Evolutionary conservation across 805 yeast genomes (phyloP).

Genomic region (Pichia scutulata): DNA sequence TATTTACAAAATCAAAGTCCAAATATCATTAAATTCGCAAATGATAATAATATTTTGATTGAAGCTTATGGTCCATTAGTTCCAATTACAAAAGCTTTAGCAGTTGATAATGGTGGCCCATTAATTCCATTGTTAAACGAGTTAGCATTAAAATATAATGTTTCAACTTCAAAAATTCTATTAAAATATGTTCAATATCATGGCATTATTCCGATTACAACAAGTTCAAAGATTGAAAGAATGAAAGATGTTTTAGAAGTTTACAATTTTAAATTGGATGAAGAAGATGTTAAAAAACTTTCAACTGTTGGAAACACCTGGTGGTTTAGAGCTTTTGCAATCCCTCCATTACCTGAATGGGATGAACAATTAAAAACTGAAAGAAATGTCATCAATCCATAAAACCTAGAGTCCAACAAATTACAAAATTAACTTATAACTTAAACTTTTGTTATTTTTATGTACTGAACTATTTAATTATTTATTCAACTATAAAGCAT

Average conservation of each 20-base stretch:
- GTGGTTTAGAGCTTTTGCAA: constrained; percentile 19
- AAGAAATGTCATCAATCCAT: constrained; percentile 5
- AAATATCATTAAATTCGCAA: constrained; percentile 35
- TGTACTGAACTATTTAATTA: not conserved
- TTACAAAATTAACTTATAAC: too few species aligned
- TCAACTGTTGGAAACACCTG: constrained; percentile 20
- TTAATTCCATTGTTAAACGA: constrained; percentile 27
- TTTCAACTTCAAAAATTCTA: constrained; percentile 34
- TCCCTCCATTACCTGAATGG: constrained; percentile 14
- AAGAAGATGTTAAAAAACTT: constrained; percentile 25
- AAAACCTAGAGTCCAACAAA: not conserved
- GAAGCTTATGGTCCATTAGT: constrained; percentile 42
- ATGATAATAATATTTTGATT: constrained; percentile 29
- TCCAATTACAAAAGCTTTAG: constrained; percentile 31
- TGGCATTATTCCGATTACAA: constrained; percentile 40
- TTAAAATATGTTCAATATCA: constrained; percentile 38
- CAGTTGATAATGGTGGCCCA: constrained; percentile 14
- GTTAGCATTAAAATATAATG: constrained; percentile 30
- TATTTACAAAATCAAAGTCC: constrained; percentile 54
- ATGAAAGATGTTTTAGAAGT: constrained; percentile 31
- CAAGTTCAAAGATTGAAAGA: constrained; percentile 35
- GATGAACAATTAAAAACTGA: constrained; percentile 16
- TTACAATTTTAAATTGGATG: constrained; percentile 28
- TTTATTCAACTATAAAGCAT: constrained; percentile 32
- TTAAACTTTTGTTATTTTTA: not conserved